These are phyloP conservation scores for Rhodosporidiobolus odoratus DNA, from an alignment of 768 basidiomycete species.

Conservation along the genomic window DNA sequence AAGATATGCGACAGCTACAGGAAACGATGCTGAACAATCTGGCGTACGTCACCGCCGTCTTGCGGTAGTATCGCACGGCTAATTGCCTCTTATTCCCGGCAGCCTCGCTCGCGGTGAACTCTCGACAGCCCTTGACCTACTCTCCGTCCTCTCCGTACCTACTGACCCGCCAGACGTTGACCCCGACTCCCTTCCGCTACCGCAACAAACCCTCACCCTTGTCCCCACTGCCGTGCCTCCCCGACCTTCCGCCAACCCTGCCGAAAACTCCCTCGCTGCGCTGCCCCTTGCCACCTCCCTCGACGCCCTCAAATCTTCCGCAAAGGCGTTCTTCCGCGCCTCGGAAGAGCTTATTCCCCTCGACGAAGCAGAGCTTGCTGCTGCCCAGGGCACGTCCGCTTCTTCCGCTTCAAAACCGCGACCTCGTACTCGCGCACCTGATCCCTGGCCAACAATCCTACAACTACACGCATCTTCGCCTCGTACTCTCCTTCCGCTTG, in stretches of 20 bases:
- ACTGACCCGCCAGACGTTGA: conserved; percentile 38
- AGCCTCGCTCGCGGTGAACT: conserved; percentile 35
- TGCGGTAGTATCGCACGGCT: no score
- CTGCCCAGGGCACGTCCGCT: background rate
- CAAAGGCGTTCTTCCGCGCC: conserved; percentile 27
- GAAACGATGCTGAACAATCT: conserved; percentile 28
- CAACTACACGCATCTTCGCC: conserved; percentile 1
- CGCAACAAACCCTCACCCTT: conserved; percentile 24
- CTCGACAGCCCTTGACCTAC: conserved; percentile 34
- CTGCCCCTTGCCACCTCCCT: conserved; percentile 29
- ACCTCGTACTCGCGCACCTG: background rate
- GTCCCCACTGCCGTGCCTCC: conserved; percentile 11
- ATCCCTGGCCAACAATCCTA: conserved; percentile 30
- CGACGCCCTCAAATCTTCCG: conserved; percentile 18
- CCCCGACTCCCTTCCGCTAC: conserved; percentile 23
- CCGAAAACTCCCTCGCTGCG: conserved; percentile 11
- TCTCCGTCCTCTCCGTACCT: conserved; percentile 28
- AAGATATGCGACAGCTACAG: conserved; percentile 24
- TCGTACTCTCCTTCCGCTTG: conserved; percentile 24
- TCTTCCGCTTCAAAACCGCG: background rate
- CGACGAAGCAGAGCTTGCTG: conserved; percentile 10
- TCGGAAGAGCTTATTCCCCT: conserved; percentile 27
- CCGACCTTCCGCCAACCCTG: background rate
- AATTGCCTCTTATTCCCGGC: background rate
- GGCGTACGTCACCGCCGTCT: conserved; percentile 7